These are phyloP conservation scores for Sergeia podlipaevii DNA, from an alignment of 208 protist genomes.

Conservation along the genomic window DNA sequence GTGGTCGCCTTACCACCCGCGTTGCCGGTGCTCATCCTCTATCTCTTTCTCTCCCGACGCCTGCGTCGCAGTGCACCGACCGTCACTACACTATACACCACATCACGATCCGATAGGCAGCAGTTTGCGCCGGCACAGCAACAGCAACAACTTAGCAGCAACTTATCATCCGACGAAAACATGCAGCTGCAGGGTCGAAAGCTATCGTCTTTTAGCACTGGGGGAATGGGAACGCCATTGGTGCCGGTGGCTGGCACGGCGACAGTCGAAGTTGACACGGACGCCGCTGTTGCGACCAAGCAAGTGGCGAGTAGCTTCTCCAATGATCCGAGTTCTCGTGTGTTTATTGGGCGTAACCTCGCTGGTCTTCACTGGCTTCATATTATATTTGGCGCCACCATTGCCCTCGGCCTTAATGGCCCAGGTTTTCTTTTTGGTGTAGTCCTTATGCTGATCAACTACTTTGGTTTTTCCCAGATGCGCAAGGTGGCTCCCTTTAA, in stretches of 20 bases:
- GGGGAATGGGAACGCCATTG: too few species aligned
- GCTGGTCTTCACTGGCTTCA: conserved; percentile 30
- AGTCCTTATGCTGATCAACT: conserved; percentile 50
- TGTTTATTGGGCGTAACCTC: conserved; percentile 1
- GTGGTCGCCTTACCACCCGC: conserved; percentile 26
- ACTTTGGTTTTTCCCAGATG: conserved; percentile 11
- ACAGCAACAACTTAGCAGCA: too few species aligned
- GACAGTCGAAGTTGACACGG: neutral
- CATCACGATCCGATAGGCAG: too few species aligned
- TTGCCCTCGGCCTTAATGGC: conserved; percentile 33
- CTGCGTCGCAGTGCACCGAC: neutral
- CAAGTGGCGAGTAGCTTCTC: neutral
- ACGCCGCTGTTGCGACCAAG: neutral
- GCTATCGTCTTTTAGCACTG: too few species aligned
- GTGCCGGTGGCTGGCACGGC: neutral
- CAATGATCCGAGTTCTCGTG: neutral
- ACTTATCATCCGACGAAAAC: too few species aligned
- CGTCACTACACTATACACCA: too few species aligned
- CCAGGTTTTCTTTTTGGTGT: conserved; percentile 37
- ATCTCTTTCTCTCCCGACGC: conserved; percentile 29
- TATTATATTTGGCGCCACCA: conserved; percentile 21
- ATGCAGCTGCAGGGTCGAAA: too few species aligned
- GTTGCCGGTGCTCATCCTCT: conserved; percentile 31
- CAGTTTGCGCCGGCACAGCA: too few species aligned
- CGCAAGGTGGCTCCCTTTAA: conserved; percentile 19